phyloP scores from a whole-genome alignment of 164 flowering plant genomes.

The Annona squamosa region DNA sequence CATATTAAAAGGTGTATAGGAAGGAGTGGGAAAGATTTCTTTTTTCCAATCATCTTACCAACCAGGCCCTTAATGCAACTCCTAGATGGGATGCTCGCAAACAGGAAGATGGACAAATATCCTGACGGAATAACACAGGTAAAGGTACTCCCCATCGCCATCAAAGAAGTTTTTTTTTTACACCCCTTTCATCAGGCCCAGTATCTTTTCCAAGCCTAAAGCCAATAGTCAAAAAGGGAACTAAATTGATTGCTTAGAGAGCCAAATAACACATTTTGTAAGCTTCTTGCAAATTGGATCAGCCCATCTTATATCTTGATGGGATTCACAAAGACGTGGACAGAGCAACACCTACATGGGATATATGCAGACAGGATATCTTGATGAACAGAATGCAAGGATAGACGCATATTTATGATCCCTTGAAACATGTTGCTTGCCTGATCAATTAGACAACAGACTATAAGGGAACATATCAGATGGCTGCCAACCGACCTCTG shows the following conservation, averaged over 20 bases:
- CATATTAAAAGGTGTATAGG: no score
- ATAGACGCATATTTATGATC: background rate
- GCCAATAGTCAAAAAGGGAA: background rate
- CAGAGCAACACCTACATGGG: background rate
- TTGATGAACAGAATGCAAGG: background rate
- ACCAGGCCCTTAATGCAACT: no score
- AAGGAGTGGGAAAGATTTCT: no score
- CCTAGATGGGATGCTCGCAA: no score
- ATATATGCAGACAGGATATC: background rate
- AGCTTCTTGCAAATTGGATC: background rate
- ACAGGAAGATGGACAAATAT: no score
- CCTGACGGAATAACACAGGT: no score
- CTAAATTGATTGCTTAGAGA: background rate
- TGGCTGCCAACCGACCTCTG: slow-evolving; percentile 50
- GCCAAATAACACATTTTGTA: background rate
- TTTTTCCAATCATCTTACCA: no score
- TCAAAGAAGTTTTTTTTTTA: no score
- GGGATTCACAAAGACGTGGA: background rate
- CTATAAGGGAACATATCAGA: background rate
- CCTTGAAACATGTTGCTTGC: no score
- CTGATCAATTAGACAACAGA: background rate
- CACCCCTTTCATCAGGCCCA: background rate
- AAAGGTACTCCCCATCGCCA: no score
- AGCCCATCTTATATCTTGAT: no score
- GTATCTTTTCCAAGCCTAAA: background rate